Evolutionary conservation across 2,329 filamentous ascomycete genomes (phyloP).

Genomic region (Ambrosiella beaveri): DNA sequence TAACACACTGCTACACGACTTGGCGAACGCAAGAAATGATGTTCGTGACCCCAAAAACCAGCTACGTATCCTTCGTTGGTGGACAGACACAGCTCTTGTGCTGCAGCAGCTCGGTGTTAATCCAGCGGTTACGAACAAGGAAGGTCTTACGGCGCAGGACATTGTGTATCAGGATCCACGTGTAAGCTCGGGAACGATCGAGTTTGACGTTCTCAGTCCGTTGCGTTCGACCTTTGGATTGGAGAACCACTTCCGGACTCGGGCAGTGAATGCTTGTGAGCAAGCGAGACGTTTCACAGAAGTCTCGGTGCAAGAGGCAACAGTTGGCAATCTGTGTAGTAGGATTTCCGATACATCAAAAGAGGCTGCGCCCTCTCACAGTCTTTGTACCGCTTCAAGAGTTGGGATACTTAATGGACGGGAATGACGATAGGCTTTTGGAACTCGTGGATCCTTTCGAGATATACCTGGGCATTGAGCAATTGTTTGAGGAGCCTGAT

Average conservation of each 20-base stretch:
- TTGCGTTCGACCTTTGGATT: neutral
- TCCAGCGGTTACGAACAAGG: conserved; percentile 1
- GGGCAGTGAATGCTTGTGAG: neutral
- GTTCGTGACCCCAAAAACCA: conserved; percentile 1
- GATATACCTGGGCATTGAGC: no score
- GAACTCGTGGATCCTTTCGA: no score
- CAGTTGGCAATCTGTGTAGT: no score
- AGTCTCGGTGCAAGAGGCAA: no score
- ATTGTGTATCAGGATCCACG: conserved; percentile 1
- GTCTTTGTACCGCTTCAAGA: no score
- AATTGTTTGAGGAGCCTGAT: no score
- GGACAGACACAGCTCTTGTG: conserved; percentile 1
- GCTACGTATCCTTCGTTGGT: conserved; percentile 3
- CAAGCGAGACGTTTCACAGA: no score
- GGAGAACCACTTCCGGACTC: neutral
- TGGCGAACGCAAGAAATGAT: conserved; percentile 2
- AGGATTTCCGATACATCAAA: no score
- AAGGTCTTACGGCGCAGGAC: conserved; percentile 5
- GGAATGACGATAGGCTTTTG: no score
- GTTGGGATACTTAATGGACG: no score
- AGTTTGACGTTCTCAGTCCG: conserved; percentile 2
- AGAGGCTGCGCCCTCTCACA: no score
- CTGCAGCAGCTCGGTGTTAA: conserved; percentile 6
- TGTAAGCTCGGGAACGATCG: neutral
- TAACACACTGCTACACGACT: conserved; percentile 10